Evolutionary conservation across 495 filamentous ascomycete genomes (phyloP).

Genomic region (Chaetomidium leptoderma): DNA sequence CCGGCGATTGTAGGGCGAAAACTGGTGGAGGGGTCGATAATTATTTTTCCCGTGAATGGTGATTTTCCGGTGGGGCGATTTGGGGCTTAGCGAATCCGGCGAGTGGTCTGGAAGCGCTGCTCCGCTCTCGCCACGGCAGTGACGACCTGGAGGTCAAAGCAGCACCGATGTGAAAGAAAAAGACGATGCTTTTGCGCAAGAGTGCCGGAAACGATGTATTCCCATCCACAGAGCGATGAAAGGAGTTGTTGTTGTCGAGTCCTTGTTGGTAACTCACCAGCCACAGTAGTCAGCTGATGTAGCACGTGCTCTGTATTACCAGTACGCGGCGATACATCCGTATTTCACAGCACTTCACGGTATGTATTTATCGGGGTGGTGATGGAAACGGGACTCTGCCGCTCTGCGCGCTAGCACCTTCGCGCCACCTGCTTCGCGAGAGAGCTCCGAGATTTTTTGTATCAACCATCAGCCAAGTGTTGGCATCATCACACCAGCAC

Average conservation of each 20-base stretch:
- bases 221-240: neutral
- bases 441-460: slow-evolving; percentile 26
- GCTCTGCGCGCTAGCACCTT: slow-evolving; percentile 23
- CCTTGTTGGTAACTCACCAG: neutral
- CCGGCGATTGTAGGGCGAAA: slow-evolving; percentile 23
- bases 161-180: neutral
- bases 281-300: slow-evolving; percentile 6
- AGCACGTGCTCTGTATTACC: neutral
- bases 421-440: slow-evolving; percentile 25
- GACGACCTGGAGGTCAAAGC: neutral
- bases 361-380: slow-evolving; percentile 5
- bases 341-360: neutral
- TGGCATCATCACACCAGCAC: slow-evolving; percentile 25
- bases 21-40: slow-evolving; percentile 32
- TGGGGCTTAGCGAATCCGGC: slow-evolving; percentile 35
- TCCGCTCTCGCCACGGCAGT: slow-evolving; percentile 1
- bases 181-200: neutral
- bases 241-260: neutral
- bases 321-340: neutral
- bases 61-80: slow-evolving; percentile 37
- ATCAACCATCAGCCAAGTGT: slow-evolving; percentile 25
- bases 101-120: neutral
- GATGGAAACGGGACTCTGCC: neutral
- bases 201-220: neutral
- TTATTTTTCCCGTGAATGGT: slow-evolving; percentile 35